Base-by-base conservation (phyloP, 2,329 filamentous ascomycete species). In the Monilinia vaccinii-corymbosi region DNA sequence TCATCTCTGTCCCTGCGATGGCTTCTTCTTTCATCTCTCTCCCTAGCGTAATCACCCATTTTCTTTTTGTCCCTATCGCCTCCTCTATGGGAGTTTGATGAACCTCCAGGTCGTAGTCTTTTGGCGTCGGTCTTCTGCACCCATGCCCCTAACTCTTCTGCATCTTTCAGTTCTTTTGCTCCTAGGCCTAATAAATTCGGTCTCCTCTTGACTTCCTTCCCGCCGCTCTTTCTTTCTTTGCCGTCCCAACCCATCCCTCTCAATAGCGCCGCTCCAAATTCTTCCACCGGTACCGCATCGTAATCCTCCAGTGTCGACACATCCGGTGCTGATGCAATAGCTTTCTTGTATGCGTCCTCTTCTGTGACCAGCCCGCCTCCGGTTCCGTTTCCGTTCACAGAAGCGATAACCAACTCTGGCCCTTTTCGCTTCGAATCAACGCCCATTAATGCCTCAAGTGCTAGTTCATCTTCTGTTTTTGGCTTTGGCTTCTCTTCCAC, bases 231-330 rank as follows among this genome's bases (percentile, higher is more conserved):
- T 78, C 75, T 63, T 79, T 77, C 58, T 84, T 81, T 63, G 69
- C 73, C 75, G 87, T 97, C 91, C 92, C 93, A 97, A 10, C 94
- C 94, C 89, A 97, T 97, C 11, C 92, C 91, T 36, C 92, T 85
- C 40, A 99, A 79, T 64, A 97, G 79, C 0, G 92, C 91, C 21
- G 91, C 88, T 9, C 94, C 94, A 66, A 97, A 99, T 68, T 97
- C 91, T 67, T 97, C 93, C 18, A 97, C 91, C 0, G 94, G 93
- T 63, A 96, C 87, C 14, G 87, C 85, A 61, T 88, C 87, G 75
- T 97, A 97, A 69, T 94, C 90, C 38, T 89, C 88, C 21, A 96
- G 76, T 0, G 85, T 89, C 4, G 91, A 86, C 34, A 83, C 79
- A 25, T 91, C 88, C 1, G 91, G 91, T 1, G 91, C 87, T 31